Percentiles rank a stretch among this genome's conserved stretches.
These are phyloP conservation scores for Dalechampia spathulata DNA, from an alignment of 441 rosid genomes.

Conservation along the genomic window DNA sequence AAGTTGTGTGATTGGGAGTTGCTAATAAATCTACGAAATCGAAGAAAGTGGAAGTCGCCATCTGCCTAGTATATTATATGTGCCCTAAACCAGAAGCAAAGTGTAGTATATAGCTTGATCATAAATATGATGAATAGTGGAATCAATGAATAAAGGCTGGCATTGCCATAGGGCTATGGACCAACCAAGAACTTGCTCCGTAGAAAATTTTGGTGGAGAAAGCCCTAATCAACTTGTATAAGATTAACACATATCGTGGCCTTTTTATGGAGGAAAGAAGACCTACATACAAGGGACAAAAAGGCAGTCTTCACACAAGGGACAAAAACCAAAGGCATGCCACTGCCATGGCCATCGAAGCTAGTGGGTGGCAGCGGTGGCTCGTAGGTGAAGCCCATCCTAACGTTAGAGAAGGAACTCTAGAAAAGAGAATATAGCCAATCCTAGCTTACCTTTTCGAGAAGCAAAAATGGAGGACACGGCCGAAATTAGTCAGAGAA, in stretches of 20 bases:
- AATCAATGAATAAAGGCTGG: not conserved
- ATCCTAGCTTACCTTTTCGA: not conserved
- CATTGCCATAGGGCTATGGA: constrained; percentile 9
- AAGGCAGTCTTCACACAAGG: too few species aligned
- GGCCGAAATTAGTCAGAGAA: constrained; percentile 1
- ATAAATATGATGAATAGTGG: not conserved
- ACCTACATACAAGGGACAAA: too few species aligned
- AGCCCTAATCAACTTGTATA: not conserved
- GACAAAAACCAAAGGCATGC: constrained; percentile 5
- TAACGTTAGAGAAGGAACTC: not conserved
- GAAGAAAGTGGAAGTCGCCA: too few species aligned
- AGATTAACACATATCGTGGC: not conserved
- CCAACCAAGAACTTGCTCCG: constrained; percentile 1
- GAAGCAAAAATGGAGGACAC: not conserved
- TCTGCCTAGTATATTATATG: not conserved
- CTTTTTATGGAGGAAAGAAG: constrained; percentile 2
- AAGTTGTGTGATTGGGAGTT: too few species aligned
- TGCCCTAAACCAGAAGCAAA: constrained; percentile 6
- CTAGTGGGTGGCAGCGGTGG: not conserved
- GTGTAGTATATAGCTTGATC: too few species aligned
- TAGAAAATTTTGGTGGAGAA: not conserved
- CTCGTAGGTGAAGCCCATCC: constrained; percentile 25
- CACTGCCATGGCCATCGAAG: too few species aligned
- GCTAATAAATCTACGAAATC: too few species aligned
- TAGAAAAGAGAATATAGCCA: not conserved